Base-by-base conservation (phyloP, 768 basidiomycete genomes). In the Boletellus ananas region DNA sequence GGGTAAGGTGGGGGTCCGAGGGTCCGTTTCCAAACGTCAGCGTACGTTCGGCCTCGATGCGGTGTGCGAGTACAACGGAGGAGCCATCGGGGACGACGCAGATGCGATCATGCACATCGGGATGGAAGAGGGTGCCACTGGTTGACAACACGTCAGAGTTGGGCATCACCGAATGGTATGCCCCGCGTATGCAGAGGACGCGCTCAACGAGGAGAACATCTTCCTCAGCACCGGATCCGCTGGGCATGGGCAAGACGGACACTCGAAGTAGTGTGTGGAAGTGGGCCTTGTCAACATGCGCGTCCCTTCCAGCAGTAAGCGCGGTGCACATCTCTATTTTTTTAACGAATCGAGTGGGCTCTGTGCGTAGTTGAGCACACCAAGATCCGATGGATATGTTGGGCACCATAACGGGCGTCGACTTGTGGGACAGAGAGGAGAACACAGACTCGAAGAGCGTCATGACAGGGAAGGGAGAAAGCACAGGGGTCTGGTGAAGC, bases 261-360 rank as follows among this genome's bases (percentile, higher is more conserved):
- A 50, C 45, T 4, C 50, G 52, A 12, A 61, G 16, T 1, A 61
- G 23, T 1, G 55, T 48, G 7, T 61, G 50, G 9, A 29, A 33
- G 7, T 60, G 50, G 1, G 21, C 2, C 7, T 27, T 33, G 4
- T 34, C 41, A 1, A 43, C 16, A 2, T 17, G 23, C 0, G 41
- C 16, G 3, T 60, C 56, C 1, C 40, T 11, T 0, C 52, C 50
- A 1, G 31, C 10, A n/a, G 41, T n/a, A 1, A 36, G 25, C 0
- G 50, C 52, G 0, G 50, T 58, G 16, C 52, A 60, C 5, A 59
- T 27, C 12, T 57, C 55, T 4, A 58, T 35, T 27, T 47, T 60
- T 20, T 27, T n/a, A 3, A 62, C 47, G 3, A 47, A 29, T 17
- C 49, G 43, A n/a, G 49, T 21, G 10, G 53, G 21, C 9, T 50